Conservation (phyloP, 2,329 filamentous ascomycete genomes). For the Penicillium psychrosexuale region DNA sequence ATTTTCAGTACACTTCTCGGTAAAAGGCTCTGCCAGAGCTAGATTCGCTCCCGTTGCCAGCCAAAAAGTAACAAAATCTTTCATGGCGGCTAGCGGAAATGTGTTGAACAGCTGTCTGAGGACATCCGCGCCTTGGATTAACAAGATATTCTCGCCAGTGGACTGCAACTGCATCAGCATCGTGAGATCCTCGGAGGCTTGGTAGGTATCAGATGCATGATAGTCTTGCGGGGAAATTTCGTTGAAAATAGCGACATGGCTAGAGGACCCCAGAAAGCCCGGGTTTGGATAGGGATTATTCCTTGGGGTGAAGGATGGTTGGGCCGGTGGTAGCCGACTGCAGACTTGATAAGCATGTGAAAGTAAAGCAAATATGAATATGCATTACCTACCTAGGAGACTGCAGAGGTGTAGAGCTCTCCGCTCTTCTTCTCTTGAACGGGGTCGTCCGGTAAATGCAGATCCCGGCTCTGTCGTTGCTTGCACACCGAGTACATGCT, state of each 20-base stretch:
- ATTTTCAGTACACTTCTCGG: slow-evolving; percentile 23
- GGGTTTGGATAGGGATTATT: slow-evolving; percentile 29
- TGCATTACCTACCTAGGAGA: not conserved
- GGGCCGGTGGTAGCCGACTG: slow-evolving; percentile 17
- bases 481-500: slow-evolving; percentile 21
- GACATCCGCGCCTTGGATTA: slow-evolving; percentile 24
- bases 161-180: slow-evolving; percentile 12
- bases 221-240: slow-evolving; percentile 24
- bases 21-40: slow-evolving; percentile 26
- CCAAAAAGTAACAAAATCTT: slow-evolving; percentile 27
- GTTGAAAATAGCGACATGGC: slow-evolving; percentile 30
- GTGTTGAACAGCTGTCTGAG: slow-evolving; percentile 20
- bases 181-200: not conserved
- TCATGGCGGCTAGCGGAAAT: slow-evolving; percentile 23
- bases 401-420: slow-evolving; percentile 13
- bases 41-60: slow-evolving; percentile 25
- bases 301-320: slow-evolving; percentile 19
- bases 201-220: slow-evolving; percentile 3
- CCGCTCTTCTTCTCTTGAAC: slow-evolving; percentile 23
- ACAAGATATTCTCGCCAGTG: slow-evolving; percentile 22
- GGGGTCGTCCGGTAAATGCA: slow-evolving; percentile 28
- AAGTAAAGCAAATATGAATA: not conserved
- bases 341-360: not conserved
- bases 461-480: slow-evolving; percentile 13
- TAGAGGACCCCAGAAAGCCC: slow-evolving; percentile 28